These are phyloP conservation scores for Penicillium occitanis DNA, from an alignment of 2,329 filamentous ascomycete genomes.

Conservation along the genomic window DNA sequence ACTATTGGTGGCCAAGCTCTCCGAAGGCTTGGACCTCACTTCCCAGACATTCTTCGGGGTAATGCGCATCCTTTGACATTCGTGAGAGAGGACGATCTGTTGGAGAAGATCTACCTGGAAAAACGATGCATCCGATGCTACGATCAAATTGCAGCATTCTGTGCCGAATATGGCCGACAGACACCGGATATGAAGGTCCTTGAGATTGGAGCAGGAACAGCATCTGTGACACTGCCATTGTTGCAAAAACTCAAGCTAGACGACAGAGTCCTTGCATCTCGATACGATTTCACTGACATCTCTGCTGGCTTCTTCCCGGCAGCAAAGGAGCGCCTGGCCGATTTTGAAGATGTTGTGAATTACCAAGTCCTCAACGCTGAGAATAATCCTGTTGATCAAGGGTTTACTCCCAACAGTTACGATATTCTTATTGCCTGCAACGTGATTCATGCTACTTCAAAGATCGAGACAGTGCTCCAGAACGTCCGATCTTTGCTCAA, in stretches of 20 bases:
- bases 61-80: background rate
- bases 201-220: slow-evolving; percentile 14
- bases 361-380: slow-evolving; percentile 34
- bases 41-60: background rate
- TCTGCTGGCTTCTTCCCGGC: slow-evolving; percentile 25
- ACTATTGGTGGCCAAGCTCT: slow-evolving; percentile 4
- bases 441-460: slow-evolving; percentile 35
- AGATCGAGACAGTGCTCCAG: slow-evolving; percentile 25
- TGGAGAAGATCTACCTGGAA: background rate
- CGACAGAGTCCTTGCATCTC: background rate
- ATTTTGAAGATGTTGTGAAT: slow-evolving; percentile 22
- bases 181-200: slow-evolving; percentile 44
- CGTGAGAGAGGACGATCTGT: background rate
- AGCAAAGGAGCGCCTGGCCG: slow-evolving; percentile 19
- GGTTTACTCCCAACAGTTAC: slow-evolving; percentile 30
- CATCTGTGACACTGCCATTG: background rate
- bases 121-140: background rate
- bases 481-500: slow-evolving; percentile 32
- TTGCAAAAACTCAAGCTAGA: background rate
- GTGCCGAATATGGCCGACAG: slow-evolving; percentile 3
- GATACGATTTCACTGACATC: slow-evolving; percentile 28
- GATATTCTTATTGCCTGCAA: slow-evolving; percentile 38
- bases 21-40: background rate
- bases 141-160: background rate
- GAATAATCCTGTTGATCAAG: slow-evolving; percentile 30